Conservation (phyloP, 331 rosid genomes). For the Stylosanthes scabra region DNA sequence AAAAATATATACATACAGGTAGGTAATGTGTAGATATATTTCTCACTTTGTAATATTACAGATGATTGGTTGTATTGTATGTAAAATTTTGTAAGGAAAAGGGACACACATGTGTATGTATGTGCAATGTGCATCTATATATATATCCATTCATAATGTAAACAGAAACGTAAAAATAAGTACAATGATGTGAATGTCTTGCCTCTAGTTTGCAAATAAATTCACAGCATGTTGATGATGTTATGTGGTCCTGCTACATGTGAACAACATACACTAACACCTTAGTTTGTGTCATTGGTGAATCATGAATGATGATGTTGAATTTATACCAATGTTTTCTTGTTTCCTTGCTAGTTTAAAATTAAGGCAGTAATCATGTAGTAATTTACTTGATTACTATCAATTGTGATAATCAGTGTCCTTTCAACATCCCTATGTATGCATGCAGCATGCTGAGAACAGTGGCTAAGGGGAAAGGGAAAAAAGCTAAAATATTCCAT, state of each 20-base stretch:
- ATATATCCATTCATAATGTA: no score
- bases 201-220: conserved; percentile 37
- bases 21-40: conserved; percentile 49
- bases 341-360: neutral
- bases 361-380: conserved; percentile 3
- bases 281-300: conserved; percentile 35
- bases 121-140: no score
- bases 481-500: conserved; percentile 46
- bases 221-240: conserved; percentile 19
- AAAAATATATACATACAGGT: conserved; percentile 49
- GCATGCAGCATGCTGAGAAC: conserved; percentile 46
- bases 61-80: conserved; percentile 50
- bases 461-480: conserved; percentile 41
- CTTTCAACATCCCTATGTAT: conserved; percentile 73
- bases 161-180: conserved; percentile 32
- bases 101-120: no score
- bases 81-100: conserved; percentile 53
- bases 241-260: conserved; percentile 40
- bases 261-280: conserved; percentile 10
- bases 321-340: neutral
- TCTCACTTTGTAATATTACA: conserved; percentile 49
- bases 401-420: conserved; percentile 56
- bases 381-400: no score
- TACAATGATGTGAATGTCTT: conserved; percentile 43
- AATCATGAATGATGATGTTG: conserved; percentile 29